Conservation (phyloP, 2,329 filamentous ascomycete species). For the Paecilomyces sp. region DNA sequence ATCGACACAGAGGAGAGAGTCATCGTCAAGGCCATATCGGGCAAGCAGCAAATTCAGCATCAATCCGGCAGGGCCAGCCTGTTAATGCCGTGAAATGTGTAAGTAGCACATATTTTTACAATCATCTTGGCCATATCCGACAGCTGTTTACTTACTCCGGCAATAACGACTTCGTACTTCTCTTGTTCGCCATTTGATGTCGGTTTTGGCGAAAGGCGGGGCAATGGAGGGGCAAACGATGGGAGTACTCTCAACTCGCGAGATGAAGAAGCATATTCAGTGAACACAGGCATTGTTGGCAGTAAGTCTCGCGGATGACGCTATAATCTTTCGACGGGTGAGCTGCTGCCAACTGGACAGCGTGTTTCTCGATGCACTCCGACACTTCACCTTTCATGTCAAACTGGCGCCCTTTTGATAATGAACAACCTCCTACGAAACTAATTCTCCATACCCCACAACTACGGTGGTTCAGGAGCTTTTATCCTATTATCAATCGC, state of each 20-base stretch:
- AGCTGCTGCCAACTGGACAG: not conserved
- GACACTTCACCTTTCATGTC: not conserved
- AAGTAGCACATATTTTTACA: not conserved
- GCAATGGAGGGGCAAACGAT: conserved; percentile 32
- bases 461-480: not conserved
- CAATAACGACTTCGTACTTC: conserved; percentile 37
- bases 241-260: conserved; percentile 35
- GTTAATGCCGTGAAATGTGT: not conserved
- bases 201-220: conserved; percentile 21
- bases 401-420: not conserved
- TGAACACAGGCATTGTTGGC: conserved; percentile 31
- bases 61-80: conserved; percentile 38
- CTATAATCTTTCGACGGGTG: not conserved
- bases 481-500: not conserved
- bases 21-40: conserved; percentile 35
- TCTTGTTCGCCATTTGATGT: conserved; percentile 12
- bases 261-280: conserved; percentile 24
- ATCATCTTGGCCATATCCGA: not conserved
- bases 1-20: conserved; percentile 37
- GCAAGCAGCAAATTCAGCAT: conserved; percentile 36
- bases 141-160: conserved; percentile 23
- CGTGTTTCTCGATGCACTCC: not conserved
- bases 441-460: not conserved
- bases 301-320: not conserved
- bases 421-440: not conserved